Base-by-base conservation (phyloP, 1,284 basidiomycete genomes). In the Paramarasmius palmivorus region DNA sequence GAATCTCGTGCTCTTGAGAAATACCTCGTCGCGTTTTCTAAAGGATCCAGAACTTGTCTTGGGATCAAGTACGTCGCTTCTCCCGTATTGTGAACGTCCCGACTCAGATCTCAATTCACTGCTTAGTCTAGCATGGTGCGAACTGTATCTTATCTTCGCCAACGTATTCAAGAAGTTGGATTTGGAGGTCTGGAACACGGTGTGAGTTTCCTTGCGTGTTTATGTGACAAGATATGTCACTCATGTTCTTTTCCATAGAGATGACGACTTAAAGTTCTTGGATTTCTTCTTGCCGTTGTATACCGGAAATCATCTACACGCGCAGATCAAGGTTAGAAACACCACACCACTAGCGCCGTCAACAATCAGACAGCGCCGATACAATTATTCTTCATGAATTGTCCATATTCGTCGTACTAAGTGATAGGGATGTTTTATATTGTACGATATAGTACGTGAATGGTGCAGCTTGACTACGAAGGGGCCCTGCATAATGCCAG, bases 141-240 rank as follows among this genome's bases (percentile, higher is more conserved):
- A 67, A 50, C 32, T 67, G 15, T 65, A 63, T 46, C 49, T 67
- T 19, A 38, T 56, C 2, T 53, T 66, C 22, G 62, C 59, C 12
- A 55, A 61, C 41, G 17, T 68, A 7, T 64, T 66, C 49, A 58
- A 66, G n/a, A 58, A 60, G 22, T 57, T 66, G 36, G 59, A 66
- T 20, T 49, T 68, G 42, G 32, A 49, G 37, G 29, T 64, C 0
- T 55, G 37, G 6, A 20, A 50, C 12, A 39, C 49, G 19, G 12
- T 2, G 49, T 39, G 19, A 22, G 47, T 49, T 14, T 2, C 22
- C 12, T 49, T 20, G 7, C 12, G 2, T 19, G 9, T 40, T 10
- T 10, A 22, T 19, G 41, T 44, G 41, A 23, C 41, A 17, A 10
- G 20, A 9, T 14, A 25, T 26, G 20, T 22, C 15, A 22, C n/a